Evolutionary conservation across 2,329 filamentous ascomycete genomes (phyloP).

Genomic region (Drechmeria coniospora): DNA sequence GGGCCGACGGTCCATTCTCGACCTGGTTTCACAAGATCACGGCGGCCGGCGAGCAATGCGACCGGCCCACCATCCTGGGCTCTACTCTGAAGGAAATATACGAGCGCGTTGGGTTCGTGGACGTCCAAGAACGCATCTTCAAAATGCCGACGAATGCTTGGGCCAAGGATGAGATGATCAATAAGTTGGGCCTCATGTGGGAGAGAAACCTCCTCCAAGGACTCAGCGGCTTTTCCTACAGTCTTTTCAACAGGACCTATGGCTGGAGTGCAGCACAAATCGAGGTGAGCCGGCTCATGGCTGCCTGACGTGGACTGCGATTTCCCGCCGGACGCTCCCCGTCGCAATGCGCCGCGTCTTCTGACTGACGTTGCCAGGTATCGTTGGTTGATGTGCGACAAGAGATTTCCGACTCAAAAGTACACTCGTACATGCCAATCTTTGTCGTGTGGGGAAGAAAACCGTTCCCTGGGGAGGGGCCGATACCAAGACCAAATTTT

Average conservation of each 20-base stretch:
- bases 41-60: conserved; percentile 19
- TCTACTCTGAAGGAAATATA: conserved; percentile 20
- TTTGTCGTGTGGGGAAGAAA: conserved; percentile 36
- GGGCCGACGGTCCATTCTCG: conserved; percentile 19
- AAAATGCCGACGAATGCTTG: conserved; percentile 40
- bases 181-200: conserved; percentile 29
- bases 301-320: no score
- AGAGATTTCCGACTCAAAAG: conserved; percentile 27
- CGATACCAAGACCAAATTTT: not conserved
- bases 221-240: conserved; percentile 28
- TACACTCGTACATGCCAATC: conserved; percentile 34
- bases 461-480: conserved; percentile 21
- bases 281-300: no score
- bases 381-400: conserved; percentile 32
- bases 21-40: conserved; percentile 25
- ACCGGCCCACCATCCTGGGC: conserved; percentile 22
- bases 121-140: conserved; percentile 35
- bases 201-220: conserved; percentile 26
- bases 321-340: not conserved
- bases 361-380: conserved; percentile 18
- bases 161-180: conserved; percentile 29
- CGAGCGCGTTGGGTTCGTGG: conserved; percentile 36
- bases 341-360: not conserved
- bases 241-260: conserved; percentile 24
- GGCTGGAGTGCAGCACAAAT: conserved; percentile 28